Conservation (phyloP, 371 early-diverging fungal genomes). For the Syncephalastrum racemosum region DNA sequence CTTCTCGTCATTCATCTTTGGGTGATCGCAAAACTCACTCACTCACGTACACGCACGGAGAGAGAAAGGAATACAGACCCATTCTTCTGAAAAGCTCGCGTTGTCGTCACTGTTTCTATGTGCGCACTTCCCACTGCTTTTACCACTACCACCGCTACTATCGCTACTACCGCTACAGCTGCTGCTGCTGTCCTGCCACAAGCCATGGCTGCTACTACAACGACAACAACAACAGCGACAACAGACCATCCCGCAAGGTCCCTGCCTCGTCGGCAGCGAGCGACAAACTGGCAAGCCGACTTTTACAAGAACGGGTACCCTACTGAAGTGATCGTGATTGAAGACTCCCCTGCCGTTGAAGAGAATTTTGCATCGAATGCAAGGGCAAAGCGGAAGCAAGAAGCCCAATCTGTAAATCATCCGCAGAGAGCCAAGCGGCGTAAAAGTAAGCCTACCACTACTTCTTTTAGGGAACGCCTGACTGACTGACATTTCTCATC, state of each 20-base stretch:
- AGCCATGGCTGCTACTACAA: neutral
- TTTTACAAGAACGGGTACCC: constrained; percentile 61
- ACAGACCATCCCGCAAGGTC: constrained; percentile 1
- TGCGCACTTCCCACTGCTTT: constrained; percentile 5
- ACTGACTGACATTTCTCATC: too few species aligned
- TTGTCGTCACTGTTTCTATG: neutral
- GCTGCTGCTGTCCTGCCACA: neutral
- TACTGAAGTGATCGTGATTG: constrained; percentile 61
- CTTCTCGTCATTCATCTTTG: too few species aligned
- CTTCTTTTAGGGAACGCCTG: too few species aligned
- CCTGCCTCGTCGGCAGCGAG: constrained; percentile 6
- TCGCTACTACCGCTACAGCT: neutral
- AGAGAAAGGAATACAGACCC: too few species aligned
- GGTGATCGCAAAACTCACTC: too few species aligned
- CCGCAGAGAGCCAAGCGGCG: too few species aligned
- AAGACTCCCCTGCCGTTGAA: constrained; percentile 39
- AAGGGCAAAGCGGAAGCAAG: too few species aligned
- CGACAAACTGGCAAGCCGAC: constrained; percentile 33
- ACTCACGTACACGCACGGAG: too few species aligned
- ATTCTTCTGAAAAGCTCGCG: too few species aligned
- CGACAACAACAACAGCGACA: neutral
- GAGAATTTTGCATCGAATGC: too few species aligned
- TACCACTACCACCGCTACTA: neutral
- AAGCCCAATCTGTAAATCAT: too few species aligned
- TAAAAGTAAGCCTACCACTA: too few species aligned